Percentiles rank a stretch among this genome's conserved stretches.
These are phyloP conservation scores for Alternaria sp. DNA, from an alignment of 2,329 filamentous ascomycete species.

Conservation along the genomic window DNA sequence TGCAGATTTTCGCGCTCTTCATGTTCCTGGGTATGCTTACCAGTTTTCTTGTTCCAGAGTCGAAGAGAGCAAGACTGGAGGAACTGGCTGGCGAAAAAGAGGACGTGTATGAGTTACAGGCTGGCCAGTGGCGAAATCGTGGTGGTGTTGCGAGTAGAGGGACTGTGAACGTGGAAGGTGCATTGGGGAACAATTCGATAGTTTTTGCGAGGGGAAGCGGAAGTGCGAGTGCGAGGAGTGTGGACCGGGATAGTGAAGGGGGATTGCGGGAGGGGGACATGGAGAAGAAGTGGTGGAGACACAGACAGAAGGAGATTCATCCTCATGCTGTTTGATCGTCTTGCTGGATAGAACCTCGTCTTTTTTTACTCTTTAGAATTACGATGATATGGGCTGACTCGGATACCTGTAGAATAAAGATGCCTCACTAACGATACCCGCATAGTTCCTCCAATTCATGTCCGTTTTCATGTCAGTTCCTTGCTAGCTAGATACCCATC, in stretches of 20 bases:
- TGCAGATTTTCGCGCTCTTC: conserved; percentile 80
- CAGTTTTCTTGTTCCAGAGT: conserved; percentile 77
- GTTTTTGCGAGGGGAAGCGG: conserved; percentile 16
- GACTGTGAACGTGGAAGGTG: background rate
- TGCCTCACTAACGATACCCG: background rate
- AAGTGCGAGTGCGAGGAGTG: conserved; percentile 18
- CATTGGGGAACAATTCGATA: background rate
- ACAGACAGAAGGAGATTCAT: conserved; percentile 17
- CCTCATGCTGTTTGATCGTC: conserved; percentile 12
- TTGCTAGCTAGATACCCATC: conserved; percentile 12
- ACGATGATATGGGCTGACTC: background rate
- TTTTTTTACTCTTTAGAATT: background rate
- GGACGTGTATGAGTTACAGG: conserved; percentile 52
- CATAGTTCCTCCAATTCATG: background rate
- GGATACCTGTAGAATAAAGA: background rate
- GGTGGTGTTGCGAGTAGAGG: conserved; percentile 3
- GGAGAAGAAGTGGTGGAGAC: conserved; percentile 32
- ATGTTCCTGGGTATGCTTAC: conserved; percentile 76
- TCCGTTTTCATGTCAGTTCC: background rate
- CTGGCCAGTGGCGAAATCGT: conserved; percentile 49
- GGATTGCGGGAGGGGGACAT: conserved; percentile 10
- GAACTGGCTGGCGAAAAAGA: conserved; percentile 71
- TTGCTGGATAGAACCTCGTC: background rate
- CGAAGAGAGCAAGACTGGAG: conserved; percentile 75
- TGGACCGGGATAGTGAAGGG: conserved; percentile 14